Evolutionary conservation across 371 early-diverging fungal genomes (phyloP), one percentile per base, ranked within the genome.

Genomic region (Mortierella polycephala): DNA sequence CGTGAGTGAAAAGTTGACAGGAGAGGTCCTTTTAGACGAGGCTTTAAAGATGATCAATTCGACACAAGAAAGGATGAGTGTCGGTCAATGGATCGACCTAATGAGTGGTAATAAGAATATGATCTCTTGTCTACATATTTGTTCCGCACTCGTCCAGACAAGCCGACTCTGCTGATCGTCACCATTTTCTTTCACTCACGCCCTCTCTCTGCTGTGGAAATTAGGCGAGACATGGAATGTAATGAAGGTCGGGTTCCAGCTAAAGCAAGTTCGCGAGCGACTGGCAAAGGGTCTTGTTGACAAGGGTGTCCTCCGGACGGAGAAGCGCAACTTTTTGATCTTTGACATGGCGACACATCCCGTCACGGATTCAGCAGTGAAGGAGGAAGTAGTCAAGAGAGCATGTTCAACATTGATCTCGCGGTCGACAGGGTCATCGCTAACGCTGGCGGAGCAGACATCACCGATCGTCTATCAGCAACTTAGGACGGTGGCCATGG

Each of bases 161-260:
- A 30, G 30, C 30, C 30, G 30, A 30, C 30, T 30, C 18, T n/a
- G 18, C 16, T 7, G 23, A 10, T 39, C 11, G 5, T 16, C 10
- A 12, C 18, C 16, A n/a, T 52, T 16, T 10, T 5, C 11, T 10
- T 11, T 11, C 45, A 46, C 6, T 23, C 16, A 49, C 7, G 1
- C 11, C 23, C n/a, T 40, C 54, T 11, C n/a, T 21, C 57, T 54
- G 14, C 45, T 50, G 42, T 46, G 54, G 10, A 42, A 50, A 49
- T 62, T 67, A 95, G 96, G 98, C 60, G 98, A 98, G 85, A 98
- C 98, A 13, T 98, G 98, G 98, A 98, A 97, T 85, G 88, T 97
- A 9, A 89, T 93, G 87, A 97, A 96, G 81, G 93, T 97, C 72
- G 94, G 95, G 62, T 98, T 96, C 85, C 98, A 98, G 82, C 86